Evolutionary conservation across 2,329 filamentous ascomycete genomes (phyloP), one percentile per base, ranked within the genome.

Genomic region (Elsinoe ampelina): DNA sequence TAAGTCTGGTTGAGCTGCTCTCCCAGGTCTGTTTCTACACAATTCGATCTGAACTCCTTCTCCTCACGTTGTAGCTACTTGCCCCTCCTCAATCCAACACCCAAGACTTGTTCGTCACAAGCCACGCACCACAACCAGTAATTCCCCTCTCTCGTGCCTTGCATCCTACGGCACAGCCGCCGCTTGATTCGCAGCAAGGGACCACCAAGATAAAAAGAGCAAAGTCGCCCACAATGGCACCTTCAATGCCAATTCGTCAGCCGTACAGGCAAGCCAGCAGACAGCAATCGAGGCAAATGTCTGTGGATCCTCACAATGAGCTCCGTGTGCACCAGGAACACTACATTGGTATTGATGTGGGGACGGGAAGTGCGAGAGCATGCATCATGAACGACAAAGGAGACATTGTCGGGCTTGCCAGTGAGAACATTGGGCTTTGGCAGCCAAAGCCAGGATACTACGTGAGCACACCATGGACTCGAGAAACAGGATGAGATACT

Each of bases 311-410:
- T 51, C 76, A 78, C 62, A 80, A 83, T 65, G 79, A 82, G 63
- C 72, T 83, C 54, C 75, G 75, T 58, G 73, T 79, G 39, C 77
- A 80, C 59, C 70, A 77, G 62, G 78, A 82, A 64, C 80, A 84
- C 66, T 84, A 80, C 69, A 83, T 97, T 67, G 92, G 92, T 60
- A 89, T 98, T 64, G 93, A 98, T 74, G 92, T 98, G 52, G 93
- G 93, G 54, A 98, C 93, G 17, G 93, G 93, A 57, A 95, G 89
- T 70, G 93, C 92, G 38, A 83, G 93, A 68, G 93, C 93, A 56
- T 97, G 93, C 73, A 89, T 98, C 68, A 95, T 98, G 72, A 89
- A 97, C 70, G 81, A 84, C 60, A 84, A 86, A 39, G 93, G 93
- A 55, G 89, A 96, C 68, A 97, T 98, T 73, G 81, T 86, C 41